phyloP scores from a whole-genome alignment of 768 basidiomycete genomes.

The Tylopilus subfusipes region DNA sequence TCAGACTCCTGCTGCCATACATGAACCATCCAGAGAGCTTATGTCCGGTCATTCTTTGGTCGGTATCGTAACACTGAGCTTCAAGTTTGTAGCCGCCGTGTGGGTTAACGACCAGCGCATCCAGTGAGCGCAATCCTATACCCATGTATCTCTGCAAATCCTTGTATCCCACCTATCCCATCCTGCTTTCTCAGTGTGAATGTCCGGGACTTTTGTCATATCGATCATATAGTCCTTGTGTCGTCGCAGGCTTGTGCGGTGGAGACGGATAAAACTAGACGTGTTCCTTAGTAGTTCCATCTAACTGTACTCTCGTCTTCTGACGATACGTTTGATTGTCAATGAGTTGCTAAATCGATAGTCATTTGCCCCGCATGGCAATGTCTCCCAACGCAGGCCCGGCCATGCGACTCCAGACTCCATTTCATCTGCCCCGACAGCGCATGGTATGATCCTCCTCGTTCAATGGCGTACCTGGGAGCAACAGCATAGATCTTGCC shows the following conservation, averaged over 20 bases:
- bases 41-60: slow-evolving; percentile 5
- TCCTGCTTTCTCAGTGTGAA: slow-evolving; percentile 1
- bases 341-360: slow-evolving; percentile 10
- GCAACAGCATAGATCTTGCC: no score
- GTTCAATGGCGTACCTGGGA: neutral
- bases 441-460: no score
- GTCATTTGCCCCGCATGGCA: slow-evolving; percentile 8
- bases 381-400: neutral
- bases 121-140: slow-evolving; percentile 13
- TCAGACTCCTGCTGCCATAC: slow-evolving; percentile 7
- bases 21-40: slow-evolving; percentile 12
- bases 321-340: slow-evolving; percentile 2
- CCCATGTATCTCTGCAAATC: slow-evolving; percentile 15
- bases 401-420: neutral
- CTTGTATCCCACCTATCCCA: slow-evolving; percentile 15
- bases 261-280: slow-evolving; percentile 5
- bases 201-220: neutral
- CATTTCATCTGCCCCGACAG: no score
- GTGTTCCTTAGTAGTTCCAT: slow-evolving; percentile 3
- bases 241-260: neutral
- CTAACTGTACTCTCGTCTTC: slow-evolving; percentile 11
- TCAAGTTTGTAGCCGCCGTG: slow-evolving; percentile 1
- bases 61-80: slow-evolving; percentile 12
- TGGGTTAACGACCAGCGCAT: slow-evolving; percentile 11
- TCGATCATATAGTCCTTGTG: slow-evolving; percentile 15